Conservation (phyloP, 2,329 filamentous ascomycete genomes). For the Trichophaea hybrida region DNA sequence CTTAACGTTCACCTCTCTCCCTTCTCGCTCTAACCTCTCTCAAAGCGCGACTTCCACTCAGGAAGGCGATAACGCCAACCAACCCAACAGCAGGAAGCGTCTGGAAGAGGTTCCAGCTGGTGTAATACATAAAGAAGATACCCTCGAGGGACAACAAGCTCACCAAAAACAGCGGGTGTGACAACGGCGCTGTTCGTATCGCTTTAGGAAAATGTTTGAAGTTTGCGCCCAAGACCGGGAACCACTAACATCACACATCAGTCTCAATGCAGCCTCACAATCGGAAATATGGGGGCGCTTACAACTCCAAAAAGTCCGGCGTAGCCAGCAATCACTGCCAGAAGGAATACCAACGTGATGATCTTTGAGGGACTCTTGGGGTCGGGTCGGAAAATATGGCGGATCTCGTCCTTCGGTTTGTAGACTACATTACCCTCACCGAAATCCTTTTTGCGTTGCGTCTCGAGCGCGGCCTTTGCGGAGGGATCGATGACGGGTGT, state of each 20-base stretch:
- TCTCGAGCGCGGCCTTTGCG: slow-evolving; percentile 42
- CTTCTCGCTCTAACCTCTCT: slow-evolving; percentile 84
- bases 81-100: slow-evolving; percentile 57
- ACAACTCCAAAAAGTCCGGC: slow-evolving; percentile 55
- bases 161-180: slow-evolving; percentile 72
- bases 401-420: slow-evolving; percentile 61
- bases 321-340: slow-evolving; percentile 57
- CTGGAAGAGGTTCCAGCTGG: slow-evolving; percentile 81
- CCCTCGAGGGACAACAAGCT: slow-evolving; percentile 78
- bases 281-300: slow-evolving; percentile 30
- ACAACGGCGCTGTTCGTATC: slow-evolving; percentile 58
- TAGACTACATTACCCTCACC: slow-evolving; percentile 43
- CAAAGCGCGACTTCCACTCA: slow-evolving; percentile 80
- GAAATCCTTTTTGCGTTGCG: slow-evolving; percentile 38
- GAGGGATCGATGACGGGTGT: slow-evolving; percentile 48
- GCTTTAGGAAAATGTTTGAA: slow-evolving; percentile 62
- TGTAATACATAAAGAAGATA: slow-evolving; percentile 91
- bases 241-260: slow-evolving; percentile 45
- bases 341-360: slow-evolving; percentile 62
- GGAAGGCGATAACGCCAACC: slow-evolving; percentile 56
- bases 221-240: slow-evolving; percentile 61
- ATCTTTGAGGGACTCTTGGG: slow-evolving; percentile 66
- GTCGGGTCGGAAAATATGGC: slow-evolving; percentile 75
- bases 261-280: background rate
- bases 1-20: slow-evolving; percentile 53